Evolutionary conservation across 2,329 filamentous ascomycete genomes (phyloP).

Genomic region (Talaromyces verruculosus): DNA sequence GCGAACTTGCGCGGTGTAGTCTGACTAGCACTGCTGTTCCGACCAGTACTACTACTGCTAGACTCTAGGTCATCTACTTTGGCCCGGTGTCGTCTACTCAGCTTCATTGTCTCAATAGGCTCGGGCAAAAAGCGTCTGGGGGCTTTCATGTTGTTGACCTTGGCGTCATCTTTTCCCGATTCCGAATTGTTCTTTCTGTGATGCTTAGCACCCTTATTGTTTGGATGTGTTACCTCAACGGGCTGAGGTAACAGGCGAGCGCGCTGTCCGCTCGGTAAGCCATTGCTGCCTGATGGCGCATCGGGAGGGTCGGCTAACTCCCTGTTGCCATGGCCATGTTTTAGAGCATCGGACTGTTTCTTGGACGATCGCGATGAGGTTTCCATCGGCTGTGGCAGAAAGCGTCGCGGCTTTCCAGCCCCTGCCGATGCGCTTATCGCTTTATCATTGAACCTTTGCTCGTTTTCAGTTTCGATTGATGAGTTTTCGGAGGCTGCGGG

Average conservation of each 20-base stretch:
- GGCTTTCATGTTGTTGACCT: background rate
- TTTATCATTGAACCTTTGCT: conserved; percentile 1
- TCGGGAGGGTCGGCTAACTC: background rate
- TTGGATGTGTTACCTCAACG: conserved; percentile 10
- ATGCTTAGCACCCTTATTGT: conserved; percentile 51
- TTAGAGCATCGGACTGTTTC: conserved; percentile 24
- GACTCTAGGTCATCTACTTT: conserved; percentile 27
- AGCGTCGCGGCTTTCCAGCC: conserved; percentile 25
- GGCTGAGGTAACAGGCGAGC: conserved; percentile 8
- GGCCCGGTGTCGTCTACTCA: conserved; percentile 33
- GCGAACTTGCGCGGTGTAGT: conserved; percentile 57
- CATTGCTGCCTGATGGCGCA: background rate
- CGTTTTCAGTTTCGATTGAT: background rate
- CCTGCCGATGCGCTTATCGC: background rate
- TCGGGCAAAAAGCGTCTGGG: conserved; percentile 35
- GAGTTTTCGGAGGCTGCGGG: background rate
- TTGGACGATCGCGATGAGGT: conserved; percentile 43
- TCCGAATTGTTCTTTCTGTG: conserved; percentile 24
- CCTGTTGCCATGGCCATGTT: conserved; percentile 5
- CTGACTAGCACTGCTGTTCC: conserved; percentile 1
- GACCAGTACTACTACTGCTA: conserved; percentile 36
- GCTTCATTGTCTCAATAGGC: conserved; percentile 34
- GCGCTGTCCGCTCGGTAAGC: conserved; percentile 13
- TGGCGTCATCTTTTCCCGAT: background rate
- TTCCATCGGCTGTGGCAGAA: conserved; percentile 47